phyloP scores from a whole-genome alignment of 2,329 filamentous ascomycete genomes.

The Sporothrix dimorphospora region DNA sequence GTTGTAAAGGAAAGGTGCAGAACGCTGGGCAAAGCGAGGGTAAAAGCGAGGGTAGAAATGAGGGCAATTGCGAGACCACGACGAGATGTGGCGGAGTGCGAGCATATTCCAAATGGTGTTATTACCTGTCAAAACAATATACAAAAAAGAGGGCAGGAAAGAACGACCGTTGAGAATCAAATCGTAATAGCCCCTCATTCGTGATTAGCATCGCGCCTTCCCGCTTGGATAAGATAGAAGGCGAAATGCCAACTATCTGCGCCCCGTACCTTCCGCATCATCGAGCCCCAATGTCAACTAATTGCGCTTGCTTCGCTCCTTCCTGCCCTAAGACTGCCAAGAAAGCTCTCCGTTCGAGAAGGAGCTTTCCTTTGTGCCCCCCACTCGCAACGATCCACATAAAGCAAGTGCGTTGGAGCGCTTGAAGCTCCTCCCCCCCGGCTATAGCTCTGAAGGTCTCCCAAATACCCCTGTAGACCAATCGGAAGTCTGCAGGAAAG shows the following conservation, averaged over 20 bases:
- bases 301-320: neutral
- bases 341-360: neutral
- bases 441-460: neutral
- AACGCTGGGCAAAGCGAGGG: neutral
- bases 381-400: neutral
- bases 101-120: neutral
- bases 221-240: neutral
- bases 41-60: conserved; percentile 2
- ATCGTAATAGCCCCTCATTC: neutral
- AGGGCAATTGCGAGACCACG: neutral
- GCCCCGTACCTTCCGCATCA: neutral
- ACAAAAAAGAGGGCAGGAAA: neutral
- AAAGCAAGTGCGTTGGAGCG: neutral
- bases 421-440: neutral
- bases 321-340: neutral
- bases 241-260: conserved; percentile 1
- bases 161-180: neutral
- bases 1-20: neutral
- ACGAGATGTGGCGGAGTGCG: neutral
- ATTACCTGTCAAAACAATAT: neutral
- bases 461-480: neutral
- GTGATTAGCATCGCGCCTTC: neutral
- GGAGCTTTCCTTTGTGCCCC: neutral
- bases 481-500: neutral
- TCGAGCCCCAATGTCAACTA: neutral